Percentiles rank a stretch among this genome's conserved stretches.
phyloP scores from a whole-genome alignment of 129 eudicot species.

The Artemisia argyi region DNA sequence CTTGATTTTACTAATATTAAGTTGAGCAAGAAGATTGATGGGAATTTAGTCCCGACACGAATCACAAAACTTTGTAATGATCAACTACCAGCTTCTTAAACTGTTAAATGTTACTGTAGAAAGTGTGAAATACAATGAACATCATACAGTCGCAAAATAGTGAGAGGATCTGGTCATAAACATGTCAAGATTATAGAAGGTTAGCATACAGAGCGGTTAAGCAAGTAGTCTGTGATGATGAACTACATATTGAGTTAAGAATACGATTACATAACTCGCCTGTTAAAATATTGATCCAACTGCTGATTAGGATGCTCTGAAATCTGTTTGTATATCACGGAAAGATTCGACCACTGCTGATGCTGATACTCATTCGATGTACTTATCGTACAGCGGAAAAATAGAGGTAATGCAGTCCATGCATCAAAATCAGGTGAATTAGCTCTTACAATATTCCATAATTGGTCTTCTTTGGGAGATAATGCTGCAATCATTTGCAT shows the following conservation, averaged over 20 bases:
- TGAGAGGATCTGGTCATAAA: too few relatives aligned
- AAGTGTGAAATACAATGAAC: too few relatives aligned
- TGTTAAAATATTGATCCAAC: slow-evolving; percentile 88
- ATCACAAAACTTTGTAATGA: too few relatives aligned
- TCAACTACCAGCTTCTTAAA: too few relatives aligned
- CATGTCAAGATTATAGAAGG: too few relatives aligned
- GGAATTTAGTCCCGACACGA: too few relatives aligned
- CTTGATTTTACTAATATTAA: too few relatives aligned
- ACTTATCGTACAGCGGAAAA: slow-evolving; percentile 88
- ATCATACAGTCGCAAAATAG: too few relatives aligned
- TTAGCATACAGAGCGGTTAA: too few relatives aligned
- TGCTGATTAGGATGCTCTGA: slow-evolving; percentile 95
- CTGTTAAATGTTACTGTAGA: too few relatives aligned
- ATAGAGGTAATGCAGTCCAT: slow-evolving; percentile 92
- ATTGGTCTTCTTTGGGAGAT: slow-evolving; percentile 84
- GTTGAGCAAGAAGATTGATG: too few relatives aligned
- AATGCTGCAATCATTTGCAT: slow-evolving; percentile 56
- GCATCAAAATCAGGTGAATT: slow-evolving; percentile 86
- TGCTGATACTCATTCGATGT: slow-evolving; percentile 83
- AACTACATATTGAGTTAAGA: neutral
- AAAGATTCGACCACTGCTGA: slow-evolving; percentile 87
- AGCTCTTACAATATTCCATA: slow-evolving; percentile 88
- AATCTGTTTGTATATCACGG: slow-evolving; percentile 73
- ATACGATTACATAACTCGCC: slow-evolving; percentile 40
- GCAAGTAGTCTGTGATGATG: too few relatives aligned